Evolutionary conservation across 768 basidiomycete genomes (phyloP), one percentile per base, ranked within the genome.

Genomic region (Butyriboletus loyo): DNA sequence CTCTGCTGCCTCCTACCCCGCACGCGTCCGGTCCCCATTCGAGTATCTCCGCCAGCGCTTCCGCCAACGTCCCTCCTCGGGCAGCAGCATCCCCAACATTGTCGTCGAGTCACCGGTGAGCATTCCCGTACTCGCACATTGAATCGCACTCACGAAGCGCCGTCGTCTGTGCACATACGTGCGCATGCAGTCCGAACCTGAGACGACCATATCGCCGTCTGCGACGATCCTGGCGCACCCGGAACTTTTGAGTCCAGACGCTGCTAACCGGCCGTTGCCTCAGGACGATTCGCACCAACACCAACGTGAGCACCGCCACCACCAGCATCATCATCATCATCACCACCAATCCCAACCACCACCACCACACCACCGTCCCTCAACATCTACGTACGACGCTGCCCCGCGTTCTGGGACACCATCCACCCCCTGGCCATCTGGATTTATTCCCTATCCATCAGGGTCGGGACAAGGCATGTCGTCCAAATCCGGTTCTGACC

Each of bases 31-130:
- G 15, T 48, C 63, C 43, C 57, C 62, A 4, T 24, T 59, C 19
- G 55, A 70, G 21, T 42, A 66, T 45, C 55, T 72, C 46, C 55
- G 64, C 24, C 46, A 64, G 31, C 55, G 64, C 42, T 61, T 65
- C 58, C 66, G 65, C 34, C 63, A 65, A 41, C 70, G 72, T 5
- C 62, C 64, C 2, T 38, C 53, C 7, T 77, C 76, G 0, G 64
- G 64, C 30, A 58, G 62, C 15, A 72, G 69, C 11, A 68, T 79
- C 19, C 75, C 73, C 4, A 67, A 70, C 34, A 80, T 80, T 48
- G 55, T 74, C 34, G 70, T 81, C 28, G 72, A 78, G 61, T 72
- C 79, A 15, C 80, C 79, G 13, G 79, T 80, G 58, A 74, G 65
- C 21, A 28, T 21, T n/a, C 24, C 30, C 8, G 6, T 9, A 1